Evolutionary conservation across 345 rosid species (phyloP).

Genomic region (Ceriops zippeliana): DNA sequence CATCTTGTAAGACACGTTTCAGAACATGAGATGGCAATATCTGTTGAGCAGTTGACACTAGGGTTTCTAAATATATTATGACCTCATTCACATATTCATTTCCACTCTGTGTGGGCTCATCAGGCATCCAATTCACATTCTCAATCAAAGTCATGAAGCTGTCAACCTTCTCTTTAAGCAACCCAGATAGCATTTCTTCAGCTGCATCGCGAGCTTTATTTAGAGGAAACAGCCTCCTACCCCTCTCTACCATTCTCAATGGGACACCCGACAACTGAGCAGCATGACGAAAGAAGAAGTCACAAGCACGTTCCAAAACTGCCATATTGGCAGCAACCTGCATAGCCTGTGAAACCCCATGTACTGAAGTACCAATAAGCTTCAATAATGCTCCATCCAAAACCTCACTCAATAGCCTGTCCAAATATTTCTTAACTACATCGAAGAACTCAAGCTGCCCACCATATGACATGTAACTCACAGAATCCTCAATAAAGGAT

Average conservation of each 20-base stretch:
- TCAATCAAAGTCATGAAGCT: conserved; percentile 89
- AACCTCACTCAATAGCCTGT: conserved; percentile 80
- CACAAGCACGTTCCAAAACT: conserved; percentile 94
- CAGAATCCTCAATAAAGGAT: conserved; percentile 91
- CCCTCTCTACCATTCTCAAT: conserved; percentile 89
- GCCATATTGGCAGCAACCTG: conserved; percentile 98
- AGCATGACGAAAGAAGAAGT: conserved; percentile 90
- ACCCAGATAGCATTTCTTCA: conserved; percentile 80
- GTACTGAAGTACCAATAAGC: conserved; percentile 67
- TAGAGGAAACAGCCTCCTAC: conserved; percentile 88
- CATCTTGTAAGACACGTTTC: conserved; percentile 73
- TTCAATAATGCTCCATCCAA: conserved; percentile 81
- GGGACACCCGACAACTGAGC: conserved; percentile 95
- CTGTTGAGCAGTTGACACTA: conserved; percentile 96
- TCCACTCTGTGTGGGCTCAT: conserved; percentile 67
- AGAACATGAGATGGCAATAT: conserved; percentile 78
- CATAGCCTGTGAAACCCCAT: conserved; percentile 95
- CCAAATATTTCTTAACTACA: conserved; percentile 87
- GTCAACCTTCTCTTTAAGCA: conserved; percentile 84
- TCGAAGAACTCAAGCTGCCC: conserved; percentile 95
- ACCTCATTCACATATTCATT: conserved; percentile 97
- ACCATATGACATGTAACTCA: conserved; percentile 91
- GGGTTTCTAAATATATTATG: conserved; percentile 77
- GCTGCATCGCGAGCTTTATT: conserved; percentile 83
- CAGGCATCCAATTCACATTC: conserved; percentile 97